Conservation (phyloP, 768 basidiomycete genomes). For the Hydnomerulius pinastri region DNA sequence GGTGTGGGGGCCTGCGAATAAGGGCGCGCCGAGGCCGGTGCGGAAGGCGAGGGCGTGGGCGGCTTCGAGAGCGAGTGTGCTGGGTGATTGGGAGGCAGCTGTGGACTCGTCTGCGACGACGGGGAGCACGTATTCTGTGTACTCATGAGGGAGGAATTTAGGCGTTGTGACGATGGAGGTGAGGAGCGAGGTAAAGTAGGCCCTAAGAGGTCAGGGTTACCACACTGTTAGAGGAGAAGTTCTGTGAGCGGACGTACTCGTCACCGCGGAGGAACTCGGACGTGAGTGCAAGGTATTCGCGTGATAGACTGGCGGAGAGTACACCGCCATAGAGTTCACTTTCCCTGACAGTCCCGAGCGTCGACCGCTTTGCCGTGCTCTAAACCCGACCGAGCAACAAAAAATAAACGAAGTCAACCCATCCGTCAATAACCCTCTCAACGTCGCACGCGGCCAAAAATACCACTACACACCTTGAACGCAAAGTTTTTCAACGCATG, state of each 20-base stretch:
- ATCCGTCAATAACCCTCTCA: background rate
- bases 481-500: constrained; percentile 97
- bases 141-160: constrained; percentile 79
- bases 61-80: constrained; percentile 75
- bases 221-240: background rate
- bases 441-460: background rate
- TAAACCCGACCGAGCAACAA: constrained; percentile 32
- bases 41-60: constrained; percentile 95
- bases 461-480: constrained; percentile 77
- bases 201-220: constrained; percentile 43
- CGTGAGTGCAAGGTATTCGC: constrained; percentile 91
- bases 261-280: constrained; percentile 95
- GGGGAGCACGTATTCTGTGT: constrained; percentile 72
- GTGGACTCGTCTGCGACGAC: constrained; percentile 70
- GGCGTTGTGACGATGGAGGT: constrained; percentile 81
- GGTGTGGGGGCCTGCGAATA: constrained; percentile 77
- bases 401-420: no score
- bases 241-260: constrained; percentile 66
- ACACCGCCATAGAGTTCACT: constrained; percentile 93
- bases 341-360: constrained; percentile 88
- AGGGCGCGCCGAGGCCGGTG: constrained; percentile 85
- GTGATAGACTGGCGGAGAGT: constrained; percentile 76
- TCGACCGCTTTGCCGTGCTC: constrained; percentile 86
- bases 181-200: constrained; percentile 89
- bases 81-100: constrained; percentile 59